Conservation (phyloP, 1,139 yeast species). For the Geotrichum carabidarum region DNA sequence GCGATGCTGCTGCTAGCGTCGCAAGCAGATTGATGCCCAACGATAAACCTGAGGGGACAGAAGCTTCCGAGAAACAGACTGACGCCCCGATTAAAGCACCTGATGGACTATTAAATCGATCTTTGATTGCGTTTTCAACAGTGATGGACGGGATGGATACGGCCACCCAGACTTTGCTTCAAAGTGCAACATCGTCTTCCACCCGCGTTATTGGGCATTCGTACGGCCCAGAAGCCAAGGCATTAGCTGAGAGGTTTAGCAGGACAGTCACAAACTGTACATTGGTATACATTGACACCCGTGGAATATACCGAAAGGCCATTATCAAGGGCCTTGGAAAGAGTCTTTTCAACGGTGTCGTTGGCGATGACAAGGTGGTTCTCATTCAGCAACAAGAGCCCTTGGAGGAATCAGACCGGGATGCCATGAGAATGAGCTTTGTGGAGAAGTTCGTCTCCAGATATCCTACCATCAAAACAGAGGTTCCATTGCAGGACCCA, state of each 20-base stretch:
- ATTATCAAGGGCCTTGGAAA: conserved; percentile 16
- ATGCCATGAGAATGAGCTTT: background rate
- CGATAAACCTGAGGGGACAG: background rate
- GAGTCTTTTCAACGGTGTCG: conserved; percentile 4
- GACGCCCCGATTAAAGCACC: background rate
- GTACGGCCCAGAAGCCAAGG: conserved; percentile 18
- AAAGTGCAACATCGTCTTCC: conserved; percentile 11
- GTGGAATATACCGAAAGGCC: conserved; percentile 18
- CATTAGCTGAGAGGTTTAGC: conserved; percentile 12
- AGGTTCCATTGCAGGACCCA: too few species aligned
- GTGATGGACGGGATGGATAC: conserved; percentile 19
- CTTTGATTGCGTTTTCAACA: conserved; percentile 19
- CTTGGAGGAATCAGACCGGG: background rate
- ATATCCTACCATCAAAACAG: too few species aligned
- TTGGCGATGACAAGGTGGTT: conserved; percentile 8
- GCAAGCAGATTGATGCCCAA: conserved; percentile 18
- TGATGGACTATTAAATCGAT: conserved; percentile 7
- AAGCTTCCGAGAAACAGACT: background rate
- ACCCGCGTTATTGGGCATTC: conserved; percentile 16
- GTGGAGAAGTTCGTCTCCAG: background rate
- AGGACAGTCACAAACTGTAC: conserved; percentile 15
- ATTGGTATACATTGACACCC: conserved; percentile 16
- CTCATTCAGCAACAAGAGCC: background rate
- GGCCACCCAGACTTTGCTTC: conserved; percentile 12
- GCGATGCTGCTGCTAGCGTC: conserved; percentile 12